phyloP scores from a whole-genome alignment of 768 basidiomycete genomes.

The Boletus tomentosulus region DNA sequence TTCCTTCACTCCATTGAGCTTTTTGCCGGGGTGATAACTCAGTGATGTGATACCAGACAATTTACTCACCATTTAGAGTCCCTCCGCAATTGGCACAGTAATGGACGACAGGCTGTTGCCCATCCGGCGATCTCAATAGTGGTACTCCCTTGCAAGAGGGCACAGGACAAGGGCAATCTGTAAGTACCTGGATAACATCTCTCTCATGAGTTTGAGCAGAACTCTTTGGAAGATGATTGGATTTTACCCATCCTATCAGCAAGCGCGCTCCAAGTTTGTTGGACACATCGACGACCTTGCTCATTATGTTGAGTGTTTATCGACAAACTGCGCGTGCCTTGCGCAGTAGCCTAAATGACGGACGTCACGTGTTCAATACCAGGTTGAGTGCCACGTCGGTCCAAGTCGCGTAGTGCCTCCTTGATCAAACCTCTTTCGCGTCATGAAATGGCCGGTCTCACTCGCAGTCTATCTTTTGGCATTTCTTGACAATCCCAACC shows the following conservation, averaged over 20 bases:
- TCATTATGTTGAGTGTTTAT: constrained; percentile 35
- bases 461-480: constrained; percentile 39
- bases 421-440: constrained; percentile 9
- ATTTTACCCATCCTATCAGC: constrained; percentile 69
- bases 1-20: constrained; percentile 16
- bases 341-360: not conserved
- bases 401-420: constrained; percentile 5
- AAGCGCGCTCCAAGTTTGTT: constrained; percentile 63
- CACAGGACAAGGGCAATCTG: constrained; percentile 58
- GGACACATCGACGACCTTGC: constrained; percentile 53
- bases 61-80: constrained; percentile 31
- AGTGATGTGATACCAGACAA: not conserved
- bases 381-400: constrained; percentile 21
- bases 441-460: constrained; percentile 44
- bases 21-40: constrained; percentile 7
- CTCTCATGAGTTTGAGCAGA: constrained; percentile 5
- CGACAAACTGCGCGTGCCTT: not conserved
- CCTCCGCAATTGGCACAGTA: constrained; percentile 66
- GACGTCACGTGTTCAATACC: no score
- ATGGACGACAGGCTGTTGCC: constrained; percentile 38
- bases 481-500: constrained; percentile 30
- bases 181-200: constrained; percentile 46
- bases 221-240: not conserved
- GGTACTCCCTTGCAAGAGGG: constrained; percentile 56
- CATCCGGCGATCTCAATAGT: constrained; percentile 66